Evolutionary conservation across 2,329 filamentous ascomycete species (phyloP).

Genomic region (Cercospora zeina): DNA sequence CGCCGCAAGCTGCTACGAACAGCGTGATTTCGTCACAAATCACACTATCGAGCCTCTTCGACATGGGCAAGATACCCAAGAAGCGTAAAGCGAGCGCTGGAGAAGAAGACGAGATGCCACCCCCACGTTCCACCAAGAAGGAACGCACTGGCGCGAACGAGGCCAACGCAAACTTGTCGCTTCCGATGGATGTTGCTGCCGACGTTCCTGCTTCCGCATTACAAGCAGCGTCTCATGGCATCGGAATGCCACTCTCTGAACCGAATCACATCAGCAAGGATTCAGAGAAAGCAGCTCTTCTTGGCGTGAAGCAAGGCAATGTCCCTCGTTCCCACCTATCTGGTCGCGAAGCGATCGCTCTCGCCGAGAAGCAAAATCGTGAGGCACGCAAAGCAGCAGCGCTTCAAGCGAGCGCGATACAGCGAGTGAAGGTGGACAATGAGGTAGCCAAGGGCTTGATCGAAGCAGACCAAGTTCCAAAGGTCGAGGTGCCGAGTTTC

Average conservation of each 20-base stretch:
- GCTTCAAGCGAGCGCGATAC: background rate
- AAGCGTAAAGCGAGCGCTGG: background rate
- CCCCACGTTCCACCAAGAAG: background rate
- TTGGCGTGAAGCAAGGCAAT: background rate
- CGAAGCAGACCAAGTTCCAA: background rate
- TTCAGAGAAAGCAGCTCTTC: background rate
- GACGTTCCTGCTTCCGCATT: background rate
- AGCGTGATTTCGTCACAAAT: background rate
- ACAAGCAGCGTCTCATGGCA: background rate
- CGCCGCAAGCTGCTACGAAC: background rate
- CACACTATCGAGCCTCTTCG: background rate
- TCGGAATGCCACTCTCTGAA: background rate
- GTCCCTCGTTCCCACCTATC: background rate
- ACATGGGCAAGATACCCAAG: background rate
- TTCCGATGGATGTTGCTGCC: background rate
- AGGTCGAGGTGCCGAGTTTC: background rate
- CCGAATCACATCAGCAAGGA: background rate
- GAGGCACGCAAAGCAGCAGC: background rate
- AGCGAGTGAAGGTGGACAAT: background rate
- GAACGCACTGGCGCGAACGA: background rate
- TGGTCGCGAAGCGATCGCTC: background rate
- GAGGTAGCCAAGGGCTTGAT: background rate
- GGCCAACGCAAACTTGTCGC: background rate
- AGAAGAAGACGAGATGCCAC: background rate
- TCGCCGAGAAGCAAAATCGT: background rate